Evolutionary conservation across 345 rosid species (phyloP), one percentile per base, ranked within the genome.

Genomic region (Brassica rapa): DNA sequence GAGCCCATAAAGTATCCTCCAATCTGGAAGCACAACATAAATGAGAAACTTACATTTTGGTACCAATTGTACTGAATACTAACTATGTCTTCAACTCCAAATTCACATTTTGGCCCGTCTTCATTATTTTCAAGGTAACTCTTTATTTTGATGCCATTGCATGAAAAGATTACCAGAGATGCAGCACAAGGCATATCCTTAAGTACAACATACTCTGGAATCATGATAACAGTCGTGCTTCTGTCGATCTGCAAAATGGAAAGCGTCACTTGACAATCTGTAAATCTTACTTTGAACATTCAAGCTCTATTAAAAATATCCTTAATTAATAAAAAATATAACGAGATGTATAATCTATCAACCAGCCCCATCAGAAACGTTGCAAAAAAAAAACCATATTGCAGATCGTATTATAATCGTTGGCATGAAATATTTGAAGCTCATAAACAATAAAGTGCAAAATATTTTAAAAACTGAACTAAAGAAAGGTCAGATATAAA

Each of bases 31-130:
- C 37, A 73, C 16, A 3, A 76, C 51, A 59, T 51, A 72, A 25
- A 70, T 67, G 53, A 21, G 70, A 37, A 71, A 61, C 93, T 89
- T 83, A 95, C 99, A 83, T 83, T 88, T 79, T 83, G 88, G 80
- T 85, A 79, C 85, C 89, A 85, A 63, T 80, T 88, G 77, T 89
- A 84, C 53, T 85, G 82, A 19, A 95, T 88, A 43, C 71, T 80
- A 63, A 93, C 68, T 65, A 95, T 88, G 81, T 92, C 97, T 73
- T 89, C 97, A 66, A 95, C 83, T 80, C 82, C 82, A 85, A 77
- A 85, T 70, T 88, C 93, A 67, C 84, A 73, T 46, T 82, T 81
- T 61, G 78, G 62, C 66, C 74, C 88, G 67, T 77, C 84, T 53
- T 83, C 82, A 72, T 76, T 84, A 82, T 71, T 14, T 21, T 75